Conservation (phyloP, 768 basidiomycete genomes). For the Auricularia auricula-judae region DNA sequence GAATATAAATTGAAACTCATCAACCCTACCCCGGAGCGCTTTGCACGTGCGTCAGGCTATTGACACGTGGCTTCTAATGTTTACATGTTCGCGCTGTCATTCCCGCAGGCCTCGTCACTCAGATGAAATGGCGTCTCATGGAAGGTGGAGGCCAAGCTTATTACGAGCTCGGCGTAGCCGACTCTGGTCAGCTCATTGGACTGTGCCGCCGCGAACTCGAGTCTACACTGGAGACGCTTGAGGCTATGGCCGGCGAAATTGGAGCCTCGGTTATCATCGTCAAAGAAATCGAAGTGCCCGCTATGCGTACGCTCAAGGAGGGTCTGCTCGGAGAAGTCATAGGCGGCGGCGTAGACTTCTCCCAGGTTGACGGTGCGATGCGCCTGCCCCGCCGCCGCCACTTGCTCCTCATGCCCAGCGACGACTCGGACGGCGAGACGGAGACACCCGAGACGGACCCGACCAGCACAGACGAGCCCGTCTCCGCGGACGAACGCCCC, state of each 20-base stretch:
- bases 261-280: constrained; percentile 87
- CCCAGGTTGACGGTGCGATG: constrained; percentile 25
- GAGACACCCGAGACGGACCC: constrained; percentile 18
- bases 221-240: constrained; percentile 73
- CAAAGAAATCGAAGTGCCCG: constrained; percentile 75
- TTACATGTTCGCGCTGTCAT: constrained; percentile 22
- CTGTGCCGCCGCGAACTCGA: constrained; percentile 64
- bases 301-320: constrained; percentile 9
- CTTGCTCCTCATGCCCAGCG: constrained; percentile 3
- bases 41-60: constrained; percentile 32
- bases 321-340: constrained; percentile 10
- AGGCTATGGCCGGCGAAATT: constrained; percentile 90
- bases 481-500: constrained; percentile 37
- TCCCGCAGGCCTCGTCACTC: constrained; percentile 55
- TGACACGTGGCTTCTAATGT: constrained; percentile 3
- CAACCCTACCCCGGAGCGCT: constrained; percentile 62
- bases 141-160: constrained; percentile 78
- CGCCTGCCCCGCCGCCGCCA: constrained; percentile 8
- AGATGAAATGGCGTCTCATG: constrained; percentile 88
- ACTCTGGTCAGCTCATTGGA: constrained; percentile 80
- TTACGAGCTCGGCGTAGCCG: constrained; percentile 77
- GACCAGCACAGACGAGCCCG: constrained; percentile 11
- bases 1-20: constrained; percentile 93
- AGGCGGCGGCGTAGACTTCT: constrained; percentile 23
- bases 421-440: constrained; percentile 15